Percentiles rank a stretch among this genome's conserved stretches.
phyloP scores from a whole-genome alignment of 805 yeast species.

The Nakazawaea molendinolei region DNA sequence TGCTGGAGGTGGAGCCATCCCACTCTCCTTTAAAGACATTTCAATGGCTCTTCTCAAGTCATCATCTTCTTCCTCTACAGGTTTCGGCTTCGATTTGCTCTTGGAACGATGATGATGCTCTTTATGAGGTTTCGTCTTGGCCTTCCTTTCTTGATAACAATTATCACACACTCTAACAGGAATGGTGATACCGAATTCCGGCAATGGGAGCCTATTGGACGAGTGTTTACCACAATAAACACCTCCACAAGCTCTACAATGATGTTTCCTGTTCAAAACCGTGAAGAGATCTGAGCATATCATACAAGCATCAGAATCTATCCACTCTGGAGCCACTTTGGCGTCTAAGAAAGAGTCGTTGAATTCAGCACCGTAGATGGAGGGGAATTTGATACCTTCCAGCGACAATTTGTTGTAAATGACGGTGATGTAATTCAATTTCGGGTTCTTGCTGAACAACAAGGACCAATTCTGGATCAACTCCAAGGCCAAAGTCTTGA shows the following conservation, averaged over 20 bases:
- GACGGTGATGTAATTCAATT: constrained; percentile 55
- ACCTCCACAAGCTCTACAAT: constrained; percentile 96
- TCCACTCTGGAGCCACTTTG: constrained; percentile 96
- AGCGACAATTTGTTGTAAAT: constrained; percentile 51
- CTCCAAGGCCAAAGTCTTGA: constrained; percentile 53
- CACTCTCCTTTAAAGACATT: constrained; percentile 59
- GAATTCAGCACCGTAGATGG: constrained; percentile 31
- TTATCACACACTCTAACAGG: constrained; percentile 93
- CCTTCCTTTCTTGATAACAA: constrained; percentile 62
- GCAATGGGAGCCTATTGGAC: constrained; percentile 61
- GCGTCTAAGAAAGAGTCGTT: constrained; percentile 66
- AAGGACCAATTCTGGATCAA: constrained; percentile 73
- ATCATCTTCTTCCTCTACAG: constrained; percentile 57
- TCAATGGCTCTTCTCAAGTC: constrained; percentile 74
- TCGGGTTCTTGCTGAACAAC: constrained; percentile 63
- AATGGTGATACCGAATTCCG: constrained; percentile 77
- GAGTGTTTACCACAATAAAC: constrained; percentile 86
- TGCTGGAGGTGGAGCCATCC: constrained; percentile 17
- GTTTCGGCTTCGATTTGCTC: constrained; percentile 18
- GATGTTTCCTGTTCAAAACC: constrained; percentile 85
- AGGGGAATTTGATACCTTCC: constrained; percentile 68
- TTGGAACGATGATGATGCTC: constrained; percentile 7
- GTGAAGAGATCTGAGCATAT: constrained; percentile 77
- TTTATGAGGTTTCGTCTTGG: constrained; percentile 16
- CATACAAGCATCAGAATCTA: constrained; percentile 94